Base-by-base conservation (phyloP, 306 rosid species). In the Senna tora region DNA sequence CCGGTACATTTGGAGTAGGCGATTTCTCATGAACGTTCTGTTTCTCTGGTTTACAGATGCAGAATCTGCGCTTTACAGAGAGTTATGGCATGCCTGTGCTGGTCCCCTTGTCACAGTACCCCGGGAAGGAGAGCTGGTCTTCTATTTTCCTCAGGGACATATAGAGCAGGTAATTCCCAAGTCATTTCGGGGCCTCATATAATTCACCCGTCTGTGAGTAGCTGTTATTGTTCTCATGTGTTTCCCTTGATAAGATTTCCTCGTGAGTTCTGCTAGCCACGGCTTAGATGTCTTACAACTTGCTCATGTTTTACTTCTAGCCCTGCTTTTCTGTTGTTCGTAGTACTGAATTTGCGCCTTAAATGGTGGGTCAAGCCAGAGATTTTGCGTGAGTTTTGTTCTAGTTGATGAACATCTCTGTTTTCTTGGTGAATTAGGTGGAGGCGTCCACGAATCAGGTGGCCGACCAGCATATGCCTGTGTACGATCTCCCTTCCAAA, bases 51-150 rank as follows among this genome's bases (percentile, higher is more conserved):
- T 50, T 50, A 62, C 52, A 92, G 96, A 92, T 33, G 90, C 88
- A 15, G 95, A 90, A 74, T 78, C 78, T 41, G 96, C 96, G 30
- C 94, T 92, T 62, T 92, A 81, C 84, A 83, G 84, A 71, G 98
- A 92, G 84, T 91, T 90, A 0, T 92, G 98, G 98, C 93, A 88
- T 85, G 91, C 96, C n/a, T 92, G 96, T 69, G 98, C 95, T 8
- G 96, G 98, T 36, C 98, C 98, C 16, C 90, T 92, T 17, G 98
- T 92, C 10, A 86, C 96, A 2, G 98, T 92, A 8, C 98, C 98
- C 4, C 79, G 88, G 1, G 83, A 86, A 77, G 59, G 81, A 47
- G 90, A 92, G 47, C 81, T 75, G n/a, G 96, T 92, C 69, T 92
- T 90, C 78, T 92, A 92, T 72, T 92, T 92, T 57, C 98, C 96